Percentiles rank a stretch among this genome's conserved stretches.
Evolutionary conservation across 495 filamentous ascomycete species (phyloP).

Genomic region (Podospora bellae-mahoneyi): DNA sequence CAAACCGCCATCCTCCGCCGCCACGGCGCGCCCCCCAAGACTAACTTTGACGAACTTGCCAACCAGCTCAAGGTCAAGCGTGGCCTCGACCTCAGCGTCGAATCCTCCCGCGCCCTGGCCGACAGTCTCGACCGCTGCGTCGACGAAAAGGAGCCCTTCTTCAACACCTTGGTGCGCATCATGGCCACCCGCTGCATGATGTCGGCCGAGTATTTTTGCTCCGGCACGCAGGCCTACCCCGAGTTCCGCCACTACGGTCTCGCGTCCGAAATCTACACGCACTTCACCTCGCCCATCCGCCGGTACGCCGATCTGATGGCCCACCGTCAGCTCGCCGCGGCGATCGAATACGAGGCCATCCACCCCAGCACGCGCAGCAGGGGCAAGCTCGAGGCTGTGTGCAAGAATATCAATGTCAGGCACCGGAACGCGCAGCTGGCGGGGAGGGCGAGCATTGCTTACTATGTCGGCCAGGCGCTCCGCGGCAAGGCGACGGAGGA

Average conservation of each 20-base stretch:
- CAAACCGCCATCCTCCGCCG: constrained; percentile 92
- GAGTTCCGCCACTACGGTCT: constrained; percentile 97
- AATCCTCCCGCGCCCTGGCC: constrained; percentile 84
- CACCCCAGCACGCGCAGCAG: constrained; percentile 72
- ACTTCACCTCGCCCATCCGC: constrained; percentile 95
- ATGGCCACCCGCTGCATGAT: constrained; percentile 99
- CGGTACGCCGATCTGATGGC: constrained; percentile 93
- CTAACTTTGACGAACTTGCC: constrained; percentile 91
- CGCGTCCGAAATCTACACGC: constrained; percentile 94
- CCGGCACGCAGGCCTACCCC: constrained; percentile 83
- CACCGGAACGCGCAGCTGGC: constrained; percentile 97
- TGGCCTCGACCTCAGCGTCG: constrained; percentile 70
- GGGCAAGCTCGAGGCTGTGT: constrained; percentile 82
- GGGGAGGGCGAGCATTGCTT: constrained; percentile 87
- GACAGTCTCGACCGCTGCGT: constrained; percentile 83
- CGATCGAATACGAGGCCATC: constrained; percentile 85
- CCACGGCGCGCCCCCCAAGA: constrained; percentile 85
- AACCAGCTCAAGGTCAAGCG: constrained; percentile 85
- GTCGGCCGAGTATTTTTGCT: constrained; percentile 95
- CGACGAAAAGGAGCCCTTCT: constrained; percentile 84
- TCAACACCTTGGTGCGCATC: constrained; percentile 96
- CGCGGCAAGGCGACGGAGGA: constrained; percentile 79
- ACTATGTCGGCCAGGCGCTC: constrained; percentile 94
- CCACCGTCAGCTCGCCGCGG: constrained; percentile 90
- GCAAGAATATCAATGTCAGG: constrained; percentile 95